These are phyloP conservation scores for Rosa hybrid DNA, from an alignment of 331 rosid genomes.

Conservation along the genomic window DNA sequence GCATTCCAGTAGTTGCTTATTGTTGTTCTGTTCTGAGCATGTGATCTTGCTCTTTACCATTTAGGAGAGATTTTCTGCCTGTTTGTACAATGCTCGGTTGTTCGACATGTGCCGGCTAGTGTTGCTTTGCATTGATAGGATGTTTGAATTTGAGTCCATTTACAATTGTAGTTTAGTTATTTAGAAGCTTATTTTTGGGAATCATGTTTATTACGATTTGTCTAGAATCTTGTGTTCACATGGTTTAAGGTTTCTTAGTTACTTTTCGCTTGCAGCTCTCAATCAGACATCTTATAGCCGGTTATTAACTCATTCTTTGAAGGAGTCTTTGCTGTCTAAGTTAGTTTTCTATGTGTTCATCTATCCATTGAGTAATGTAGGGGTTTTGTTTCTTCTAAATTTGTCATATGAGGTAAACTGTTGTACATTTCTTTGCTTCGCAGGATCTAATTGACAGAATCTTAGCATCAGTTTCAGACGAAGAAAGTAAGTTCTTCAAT, in stretches of 20 bases:
- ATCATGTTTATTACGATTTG: neutral
- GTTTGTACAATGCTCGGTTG: neutral
- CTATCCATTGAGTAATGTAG: neutral
- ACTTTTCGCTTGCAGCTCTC: neutral
- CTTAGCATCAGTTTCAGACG: conserved; percentile 64
- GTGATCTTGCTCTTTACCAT: neutral
- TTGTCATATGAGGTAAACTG: neutral
- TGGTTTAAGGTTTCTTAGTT: neutral
- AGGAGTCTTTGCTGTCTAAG: neutral
- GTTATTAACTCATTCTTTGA: neutral
- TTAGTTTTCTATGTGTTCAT: neutral
- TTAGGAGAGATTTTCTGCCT: neutral
- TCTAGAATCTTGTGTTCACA: neutral
- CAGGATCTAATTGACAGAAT: conserved; percentile 73
- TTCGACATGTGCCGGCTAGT: neutral
- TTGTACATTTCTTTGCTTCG: conserved; percentile 34
- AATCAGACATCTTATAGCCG: neutral
- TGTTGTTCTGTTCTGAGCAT: neutral
- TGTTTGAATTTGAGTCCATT: neutral
- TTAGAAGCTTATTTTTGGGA: neutral
- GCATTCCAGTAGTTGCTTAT: neutral
- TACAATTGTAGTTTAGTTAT: neutral
- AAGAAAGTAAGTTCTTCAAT: conserved; percentile 57
- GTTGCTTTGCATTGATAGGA: neutral
- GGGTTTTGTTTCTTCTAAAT: neutral